Evolutionary conservation across 495 filamentous ascomycete species (phyloP), one percentile per base, ranked within the genome.

Genomic region (Penicillium malachiteum): DNA sequence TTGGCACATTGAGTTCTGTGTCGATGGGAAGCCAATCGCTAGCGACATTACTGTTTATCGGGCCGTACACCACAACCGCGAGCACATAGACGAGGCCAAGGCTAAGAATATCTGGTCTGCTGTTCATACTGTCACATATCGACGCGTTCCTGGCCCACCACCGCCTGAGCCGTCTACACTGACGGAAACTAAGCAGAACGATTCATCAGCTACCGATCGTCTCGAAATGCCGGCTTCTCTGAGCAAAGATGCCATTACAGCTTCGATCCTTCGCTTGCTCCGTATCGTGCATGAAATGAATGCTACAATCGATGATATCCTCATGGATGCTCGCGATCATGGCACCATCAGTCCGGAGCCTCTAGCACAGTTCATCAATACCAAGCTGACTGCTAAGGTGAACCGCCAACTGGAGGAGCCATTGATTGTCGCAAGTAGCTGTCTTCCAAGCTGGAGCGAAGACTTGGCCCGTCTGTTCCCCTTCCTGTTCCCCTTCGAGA

Each of bases 401-500:
- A 99, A 99, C 63, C 85, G 94, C 32, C 94, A 99, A 66, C 74
- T 99, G 38, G 94, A 99, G 68, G 94, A 99, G 73, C 94, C 94
- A n/a, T 76, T 99, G 40, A 96, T 99, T 58, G 94, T 99, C 17
- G 95, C 95, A 2, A 97, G 95, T 71, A 95, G 90, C 62, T 99
- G 95, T 66, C 81, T 99, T 48, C 94, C 94, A 7, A 89, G 81
- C 67, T 99, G 94, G 94, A 96, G 91, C 59, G 92, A 97, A 73
- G 94, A 99, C 68, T 75, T 99, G n/a, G 90, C 95, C 12, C 86
- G 94, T 34, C 77, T 96, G 0, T 99, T 96, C 69, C 92, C 95
- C 3, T 99, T 99, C 79, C 75, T 97, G n/a, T 99, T 99, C 68
- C 95, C 95, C 6, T 99, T 99, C 65, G 95, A 99, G 74, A 99